These are phyloP conservation scores for Cucumis cinereus DNA, from an alignment of 306 rosid genomes.

Conservation along the genomic window DNA sequence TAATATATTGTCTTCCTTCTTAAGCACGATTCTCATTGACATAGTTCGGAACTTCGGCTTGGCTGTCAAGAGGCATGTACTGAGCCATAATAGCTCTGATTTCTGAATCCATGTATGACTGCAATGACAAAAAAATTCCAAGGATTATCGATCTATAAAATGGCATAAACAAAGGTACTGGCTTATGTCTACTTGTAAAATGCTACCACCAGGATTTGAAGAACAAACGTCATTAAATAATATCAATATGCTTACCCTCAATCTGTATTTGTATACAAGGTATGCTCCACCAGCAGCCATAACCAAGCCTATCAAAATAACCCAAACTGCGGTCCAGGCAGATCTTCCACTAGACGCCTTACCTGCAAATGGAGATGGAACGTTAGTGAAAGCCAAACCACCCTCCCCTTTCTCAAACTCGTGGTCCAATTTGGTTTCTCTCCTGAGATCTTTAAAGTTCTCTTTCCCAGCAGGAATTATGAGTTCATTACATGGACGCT, in stretches of 20 bases:
- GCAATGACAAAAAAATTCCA: slow-evolving; percentile 26
- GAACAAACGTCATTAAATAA: background rate
- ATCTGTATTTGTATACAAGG: slow-evolving; percentile 92
- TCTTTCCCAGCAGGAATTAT: background rate
- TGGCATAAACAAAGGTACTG: background rate
- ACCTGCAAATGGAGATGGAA: slow-evolving; percentile 42
- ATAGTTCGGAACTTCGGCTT: slow-evolving; percentile 63
- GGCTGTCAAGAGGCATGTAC: slow-evolving; percentile 98
- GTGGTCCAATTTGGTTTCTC: background rate
- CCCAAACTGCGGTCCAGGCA: slow-evolving; percentile 86
- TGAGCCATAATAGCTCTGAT: slow-evolving; percentile 99
- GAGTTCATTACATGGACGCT: background rate
- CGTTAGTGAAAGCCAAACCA: background rate
- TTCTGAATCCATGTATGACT: slow-evolving; percentile 98
- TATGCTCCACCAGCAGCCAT: slow-evolving; percentile 81
- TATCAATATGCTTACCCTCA: slow-evolving; percentile 62
- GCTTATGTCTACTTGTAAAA: too few species aligned
- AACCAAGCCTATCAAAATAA: slow-evolving; percentile 62
- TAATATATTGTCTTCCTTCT: slow-evolving; percentile 8
- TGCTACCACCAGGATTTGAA: too few species aligned
- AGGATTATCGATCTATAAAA: slow-evolving; percentile 7
- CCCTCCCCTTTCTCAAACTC: background rate
- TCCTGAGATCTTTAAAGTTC: background rate
- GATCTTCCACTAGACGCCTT: slow-evolving; percentile 59
- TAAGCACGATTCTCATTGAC: slow-evolving; percentile 46